Percentiles rank a stretch among this genome's conserved stretches.
phyloP scores from a whole-genome alignment of 2,329 filamentous ascomycete species.

The Aureobasidium sp. region DNA sequence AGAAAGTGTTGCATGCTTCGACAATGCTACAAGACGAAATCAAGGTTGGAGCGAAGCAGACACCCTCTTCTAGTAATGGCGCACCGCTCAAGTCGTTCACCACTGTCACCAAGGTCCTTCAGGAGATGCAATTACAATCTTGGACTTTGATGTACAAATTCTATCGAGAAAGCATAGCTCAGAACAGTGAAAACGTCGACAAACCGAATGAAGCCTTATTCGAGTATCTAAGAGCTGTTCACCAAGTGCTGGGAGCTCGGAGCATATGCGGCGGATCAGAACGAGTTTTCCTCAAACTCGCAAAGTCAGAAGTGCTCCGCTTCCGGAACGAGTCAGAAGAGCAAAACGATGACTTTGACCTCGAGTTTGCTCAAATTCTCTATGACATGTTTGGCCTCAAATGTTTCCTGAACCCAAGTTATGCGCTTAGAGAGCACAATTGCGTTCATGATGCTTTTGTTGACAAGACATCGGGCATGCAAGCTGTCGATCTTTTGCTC shows the following conservation, averaged over 20 bases:
- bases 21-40: constrained; percentile 79
- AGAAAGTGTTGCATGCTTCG: constrained; percentile 69
- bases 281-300: constrained; percentile 81
- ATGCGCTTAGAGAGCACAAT: constrained; percentile 58
- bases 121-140: constrained; percentile 78
- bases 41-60: constrained; percentile 63
- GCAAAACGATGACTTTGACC: constrained; percentile 73
- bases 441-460: constrained; percentile 67
- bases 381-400: constrained; percentile 78
- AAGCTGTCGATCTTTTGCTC: constrained; percentile 77
- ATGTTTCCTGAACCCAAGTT: constrained; percentile 36
- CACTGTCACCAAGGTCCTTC: constrained; percentile 44
- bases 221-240: constrained; percentile 71
- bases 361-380: constrained; percentile 77
- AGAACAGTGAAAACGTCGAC: constrained; percentile 56
- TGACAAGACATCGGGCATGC: constrained; percentile 71
- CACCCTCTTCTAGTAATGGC: constrained; percentile 52
- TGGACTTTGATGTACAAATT: constrained; percentile 86
- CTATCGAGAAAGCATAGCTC: constrained; percentile 65
- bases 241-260: constrained; percentile 76
- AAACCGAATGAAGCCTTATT: constrained; percentile 66
- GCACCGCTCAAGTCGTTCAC: constrained; percentile 23
- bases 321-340: constrained; percentile 41
- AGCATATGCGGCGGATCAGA: constrained; percentile 79
- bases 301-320: constrained; percentile 76